These are phyloP conservation scores for Malania oleifera DNA, from an alignment of 164 flowering plant species.

Conservation along the genomic window DNA sequence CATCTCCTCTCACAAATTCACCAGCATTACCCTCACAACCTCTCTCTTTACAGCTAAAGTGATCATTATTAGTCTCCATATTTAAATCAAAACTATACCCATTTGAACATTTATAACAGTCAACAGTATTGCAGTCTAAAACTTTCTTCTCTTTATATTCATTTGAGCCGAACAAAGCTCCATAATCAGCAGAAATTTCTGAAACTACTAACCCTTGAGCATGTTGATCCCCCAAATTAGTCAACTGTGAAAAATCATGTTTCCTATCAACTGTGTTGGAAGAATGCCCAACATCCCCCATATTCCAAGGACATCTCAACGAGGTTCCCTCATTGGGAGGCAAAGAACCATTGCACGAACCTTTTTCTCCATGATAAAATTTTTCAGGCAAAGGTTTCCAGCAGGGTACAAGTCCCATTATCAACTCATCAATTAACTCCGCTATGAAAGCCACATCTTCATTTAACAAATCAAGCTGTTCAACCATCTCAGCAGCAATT, in stretches of 20 bases:
- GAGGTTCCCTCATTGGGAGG: conserved; percentile 8
- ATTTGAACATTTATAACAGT: conserved; percentile 2
- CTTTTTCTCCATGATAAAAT: conserved; percentile 15
- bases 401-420: conserved; percentile 40
- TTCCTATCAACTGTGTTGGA: conserved; percentile 9
- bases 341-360: conserved; percentile 14
- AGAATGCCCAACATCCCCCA: conserved; percentile 2
- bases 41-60: conserved; percentile 6
- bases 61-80: conserved; percentile 12
- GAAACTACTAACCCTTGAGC: conserved; percentile 28
- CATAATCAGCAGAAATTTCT: conserved; percentile 28
- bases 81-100: conserved; percentile 15
- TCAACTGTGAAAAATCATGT: conserved; percentile 6
- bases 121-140: conserved; percentile 10
- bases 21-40: neutral
- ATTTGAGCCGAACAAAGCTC: conserved; percentile 2
- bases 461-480: conserved; percentile 46
- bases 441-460: conserved; percentile 52
- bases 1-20: neutral
- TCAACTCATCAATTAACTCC: conserved; percentile 57
- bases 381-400: conserved; percentile 34
- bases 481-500: conserved; percentile 76
- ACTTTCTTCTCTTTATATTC: conserved; percentile 1
- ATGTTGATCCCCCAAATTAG: conserved; percentile 16
- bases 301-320: conserved; percentile 17